A percentile compares a stretch with the other conserved stretches of the same genome.
Evolutionary conservation across 2,329 filamentous ascomycete genomes (phyloP).

Genomic region (Diaporthe helianthi): DNA sequence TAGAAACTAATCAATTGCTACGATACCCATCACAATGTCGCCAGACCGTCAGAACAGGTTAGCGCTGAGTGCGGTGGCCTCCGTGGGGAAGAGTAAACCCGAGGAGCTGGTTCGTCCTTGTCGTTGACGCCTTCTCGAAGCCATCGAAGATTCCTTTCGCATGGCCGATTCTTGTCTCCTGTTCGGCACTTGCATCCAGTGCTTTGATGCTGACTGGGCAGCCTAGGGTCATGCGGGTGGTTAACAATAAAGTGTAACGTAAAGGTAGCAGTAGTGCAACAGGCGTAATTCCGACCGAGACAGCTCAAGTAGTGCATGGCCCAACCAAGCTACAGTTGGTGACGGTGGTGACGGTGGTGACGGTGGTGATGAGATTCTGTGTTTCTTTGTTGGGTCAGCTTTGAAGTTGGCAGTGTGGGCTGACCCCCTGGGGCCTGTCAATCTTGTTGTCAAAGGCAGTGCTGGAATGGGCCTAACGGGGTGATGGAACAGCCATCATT

Average conservation of each 20-base stretch:
- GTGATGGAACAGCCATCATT: slow-evolving; percentile 15
- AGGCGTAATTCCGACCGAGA: neutral
- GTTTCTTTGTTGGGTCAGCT: neutral
- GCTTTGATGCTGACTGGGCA: neutral
- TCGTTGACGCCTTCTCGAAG: slow-evolving; percentile 12
- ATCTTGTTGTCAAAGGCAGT: slow-evolving; percentile 15
- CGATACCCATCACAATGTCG: too few relatives aligned
- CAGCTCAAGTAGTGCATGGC: neutral
- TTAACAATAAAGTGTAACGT: slow-evolving; percentile 16
- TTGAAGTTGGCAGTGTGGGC: slow-evolving; percentile 9
- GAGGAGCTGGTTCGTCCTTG: slow-evolving; percentile 24
- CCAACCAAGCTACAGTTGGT: neutral
- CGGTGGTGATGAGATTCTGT: neutral
- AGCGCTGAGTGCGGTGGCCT: neutral
- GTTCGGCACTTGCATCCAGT: neutral
- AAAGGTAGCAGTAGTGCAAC: slow-evolving; percentile 1
- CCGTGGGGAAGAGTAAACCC: neutral
- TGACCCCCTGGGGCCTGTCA: neutral
- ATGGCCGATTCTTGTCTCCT: neutral
- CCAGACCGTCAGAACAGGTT: neutral
- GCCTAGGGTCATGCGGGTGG: neutral
- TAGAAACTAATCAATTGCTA: too few relatives aligned
- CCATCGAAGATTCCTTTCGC: slow-evolving; percentile 6
- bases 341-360: neutral
- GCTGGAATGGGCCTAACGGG: neutral